phyloP scores from a whole-genome alignment of 2,329 filamentous ascomycete species.

The Gnomoniopsis smithogilvyi region DNA sequence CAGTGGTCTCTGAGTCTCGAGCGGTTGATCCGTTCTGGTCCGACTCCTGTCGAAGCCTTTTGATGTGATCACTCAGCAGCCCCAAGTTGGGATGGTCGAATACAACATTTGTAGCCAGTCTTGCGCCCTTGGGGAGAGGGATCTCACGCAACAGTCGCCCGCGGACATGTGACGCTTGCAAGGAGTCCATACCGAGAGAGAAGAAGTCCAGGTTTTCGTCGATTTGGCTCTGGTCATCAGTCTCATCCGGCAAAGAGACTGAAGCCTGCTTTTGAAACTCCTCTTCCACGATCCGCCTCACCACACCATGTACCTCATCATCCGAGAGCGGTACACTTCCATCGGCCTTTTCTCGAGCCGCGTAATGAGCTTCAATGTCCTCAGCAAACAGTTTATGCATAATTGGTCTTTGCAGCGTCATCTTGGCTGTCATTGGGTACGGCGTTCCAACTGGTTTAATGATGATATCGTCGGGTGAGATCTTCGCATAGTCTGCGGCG shows the following conservation, averaged over 20 bases:
- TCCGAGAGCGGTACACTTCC: constrained; percentile 15
- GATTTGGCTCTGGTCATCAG: background rate
- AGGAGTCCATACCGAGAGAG: constrained; percentile 25
- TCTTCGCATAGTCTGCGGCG: background rate
- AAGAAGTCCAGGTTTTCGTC: constrained; percentile 26
- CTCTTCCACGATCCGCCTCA: background rate
- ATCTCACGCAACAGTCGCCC: constrained; percentile 24
- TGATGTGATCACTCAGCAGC: constrained; percentile 22
- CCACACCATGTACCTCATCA: background rate
- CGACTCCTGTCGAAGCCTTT: constrained; percentile 21
- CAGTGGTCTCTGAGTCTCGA: constrained; percentile 25
- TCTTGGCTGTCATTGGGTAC: constrained; percentile 47
- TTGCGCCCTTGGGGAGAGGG: constrained; percentile 21
- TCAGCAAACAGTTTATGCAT: constrained; percentile 46
- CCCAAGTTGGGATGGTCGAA: constrained; percentile 28
- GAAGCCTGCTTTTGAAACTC: background rate
- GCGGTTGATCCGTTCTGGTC: background rate
- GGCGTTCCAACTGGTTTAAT: background rate
- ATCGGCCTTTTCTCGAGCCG: background rate
- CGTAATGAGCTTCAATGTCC: constrained; percentile 44
- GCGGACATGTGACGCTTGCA: constrained; percentile 25
- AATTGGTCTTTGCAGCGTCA: constrained; percentile 50
- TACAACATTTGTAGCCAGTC: constrained; percentile 23
- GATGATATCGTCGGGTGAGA: background rate
- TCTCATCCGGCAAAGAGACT: background rate